A percentile compares a stretch with the other conserved stretches of the same genome.
phyloP scores from a whole-genome alignment of 345 rosid genomes.

The Cochlearia excelsa region DNA sequence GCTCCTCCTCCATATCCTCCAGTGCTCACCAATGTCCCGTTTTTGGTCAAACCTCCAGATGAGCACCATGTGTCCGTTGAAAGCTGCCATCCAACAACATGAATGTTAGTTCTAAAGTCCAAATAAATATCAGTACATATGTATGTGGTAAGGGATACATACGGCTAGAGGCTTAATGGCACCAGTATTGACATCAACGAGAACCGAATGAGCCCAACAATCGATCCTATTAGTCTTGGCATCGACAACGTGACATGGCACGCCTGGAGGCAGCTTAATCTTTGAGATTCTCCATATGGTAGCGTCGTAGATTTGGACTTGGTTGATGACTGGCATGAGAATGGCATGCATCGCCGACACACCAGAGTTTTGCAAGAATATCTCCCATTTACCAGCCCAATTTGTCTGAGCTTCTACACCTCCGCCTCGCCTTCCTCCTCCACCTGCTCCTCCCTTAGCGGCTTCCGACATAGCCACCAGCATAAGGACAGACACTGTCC shows the following conservation, averaged over 20 bases:
- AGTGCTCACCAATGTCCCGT: slow-evolving; percentile 72
- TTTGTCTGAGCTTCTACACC: slow-evolving; percentile 19
- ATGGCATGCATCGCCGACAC: slow-evolving; percentile 84
- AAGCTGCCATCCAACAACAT: slow-evolving; percentile 47
- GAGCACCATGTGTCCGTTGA: slow-evolving; percentile 96
- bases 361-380: slow-evolving; percentile 55
- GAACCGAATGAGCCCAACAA: no score
- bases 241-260: slow-evolving; percentile 44
- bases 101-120: no score
- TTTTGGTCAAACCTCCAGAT: slow-evolving; percentile 66
- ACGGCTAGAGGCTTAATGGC: slow-evolving; percentile 53
- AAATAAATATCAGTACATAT: no score
- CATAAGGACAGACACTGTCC: slow-evolving; percentile 36
- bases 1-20: slow-evolving; percentile 75
- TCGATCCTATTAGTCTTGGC: slow-evolving; percentile 39
- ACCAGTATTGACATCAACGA: slow-evolving; percentile 49
- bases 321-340: slow-evolving; percentile 56
- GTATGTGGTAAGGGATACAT: no score
- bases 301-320: slow-evolving; percentile 68
- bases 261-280: slow-evolving; percentile 39
- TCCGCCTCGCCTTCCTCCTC: slow-evolving; percentile 13
- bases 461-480: slow-evolving; percentile 35
- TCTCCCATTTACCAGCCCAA: slow-evolving; percentile 57
- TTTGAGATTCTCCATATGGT: slow-evolving; percentile 60
- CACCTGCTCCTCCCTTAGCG: no score